phyloP scores from a whole-genome alignment of 2,329 filamentous ascomycete genomes.

The Penicillium carneum region DNA sequence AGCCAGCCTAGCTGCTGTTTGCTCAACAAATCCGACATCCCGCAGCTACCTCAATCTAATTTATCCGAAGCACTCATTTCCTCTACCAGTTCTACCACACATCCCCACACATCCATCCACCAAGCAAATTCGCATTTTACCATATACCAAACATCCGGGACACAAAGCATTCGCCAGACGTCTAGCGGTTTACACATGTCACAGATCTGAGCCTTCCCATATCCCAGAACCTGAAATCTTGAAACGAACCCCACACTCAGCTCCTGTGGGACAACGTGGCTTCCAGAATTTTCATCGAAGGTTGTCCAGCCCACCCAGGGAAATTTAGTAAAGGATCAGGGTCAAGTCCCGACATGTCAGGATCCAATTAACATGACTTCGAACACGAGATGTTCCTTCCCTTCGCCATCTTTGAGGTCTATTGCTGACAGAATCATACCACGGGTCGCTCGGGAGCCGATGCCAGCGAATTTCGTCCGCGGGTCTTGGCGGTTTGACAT shows the following conservation, averaged over 20 bases:
- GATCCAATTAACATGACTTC: background rate
- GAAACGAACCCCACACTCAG: conserved; percentile 6
- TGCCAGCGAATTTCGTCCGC: conserved; percentile 7
- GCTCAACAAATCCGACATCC: background rate
- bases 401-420: background rate
- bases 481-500: conserved; percentile 12
- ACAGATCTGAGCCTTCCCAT: conserved; percentile 26
- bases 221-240: conserved; percentile 11
- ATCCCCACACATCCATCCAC: background rate
- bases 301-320: conserved; percentile 12
- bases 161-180: background rate
- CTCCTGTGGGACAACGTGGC: conserved; percentile 29
- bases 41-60: background rate
- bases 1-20: background rate
- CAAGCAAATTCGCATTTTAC: conserved; percentile 6
- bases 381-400: background rate
- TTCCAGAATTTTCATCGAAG: conserved; percentile 45
- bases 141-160: conserved; percentile 6
- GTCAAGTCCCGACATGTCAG: background rate
- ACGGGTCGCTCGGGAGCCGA: conserved; percentile 3
- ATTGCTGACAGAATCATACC: background rate
- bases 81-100: background rate
- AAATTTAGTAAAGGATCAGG: background rate
- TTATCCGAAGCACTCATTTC: conserved; percentile 13
- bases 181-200: conserved; percentile 5